Conservation (phyloP, 495 filamentous ascomycete genomes). For the Xylaria grammica region DNA sequence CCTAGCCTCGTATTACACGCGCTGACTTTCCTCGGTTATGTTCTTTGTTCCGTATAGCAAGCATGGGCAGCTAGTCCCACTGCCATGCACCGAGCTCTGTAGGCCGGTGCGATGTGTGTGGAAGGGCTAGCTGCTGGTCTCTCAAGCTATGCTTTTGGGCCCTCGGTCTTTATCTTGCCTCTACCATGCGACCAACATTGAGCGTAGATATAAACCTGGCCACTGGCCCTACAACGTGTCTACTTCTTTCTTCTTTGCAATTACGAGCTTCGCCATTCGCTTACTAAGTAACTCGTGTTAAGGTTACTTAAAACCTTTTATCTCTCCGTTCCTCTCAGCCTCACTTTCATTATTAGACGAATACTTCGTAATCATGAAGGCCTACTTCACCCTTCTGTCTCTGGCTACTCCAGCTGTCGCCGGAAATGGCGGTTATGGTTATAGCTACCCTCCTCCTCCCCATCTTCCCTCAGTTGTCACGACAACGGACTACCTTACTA, state of each 20-base stretch:
- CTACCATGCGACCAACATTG: neutral
- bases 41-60: constrained; percentile 6
- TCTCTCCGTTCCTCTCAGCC: constrained; percentile 27
- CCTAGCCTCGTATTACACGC: constrained; percentile 21
- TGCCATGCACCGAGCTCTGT: constrained; percentile 5
- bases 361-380: constrained; percentile 45
- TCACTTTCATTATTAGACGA: constrained; percentile 32
- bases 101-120: constrained; percentile 1
- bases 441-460: constrained; percentile 23
- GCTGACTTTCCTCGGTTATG: constrained; percentile 3
- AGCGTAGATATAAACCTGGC: constrained; percentile 15
- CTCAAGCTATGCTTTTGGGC: constrained; percentile 9
- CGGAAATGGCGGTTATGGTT: constrained; percentile 24
- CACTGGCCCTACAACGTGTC: neutral
- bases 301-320: constrained; percentile 46
- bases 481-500: constrained; percentile 34
- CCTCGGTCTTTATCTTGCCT: neutral
- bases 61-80: constrained; percentile 7
- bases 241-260: neutral
- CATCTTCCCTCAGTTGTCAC: constrained; percentile 26
- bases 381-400: constrained; percentile 43
- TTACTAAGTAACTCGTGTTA: constrained; percentile 50
- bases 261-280: neutral
- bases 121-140: neutral
- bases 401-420: constrained; percentile 48